A percentile compares a stretch with the other conserved stretches of the same genome.
Evolutionary conservation across 2,329 filamentous ascomycete genomes (phyloP).

Genomic region (Penicillium glabrum): DNA sequence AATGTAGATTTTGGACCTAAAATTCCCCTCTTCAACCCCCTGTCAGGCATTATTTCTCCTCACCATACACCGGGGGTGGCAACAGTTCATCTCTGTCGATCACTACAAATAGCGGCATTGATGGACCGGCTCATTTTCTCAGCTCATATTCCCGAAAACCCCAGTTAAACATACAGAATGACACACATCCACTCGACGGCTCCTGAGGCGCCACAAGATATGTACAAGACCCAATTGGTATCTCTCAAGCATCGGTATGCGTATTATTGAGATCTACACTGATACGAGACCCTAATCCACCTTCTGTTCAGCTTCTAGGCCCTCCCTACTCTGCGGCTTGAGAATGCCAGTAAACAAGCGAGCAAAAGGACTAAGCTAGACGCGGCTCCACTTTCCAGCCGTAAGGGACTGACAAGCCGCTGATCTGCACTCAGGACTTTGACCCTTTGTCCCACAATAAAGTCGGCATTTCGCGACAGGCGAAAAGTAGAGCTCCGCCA

Average conservation of each 20-base stretch:
- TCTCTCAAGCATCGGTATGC: not conserved
- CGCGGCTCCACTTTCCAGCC: constrained; percentile 4
- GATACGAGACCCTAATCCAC: not conserved
- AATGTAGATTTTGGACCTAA: not conserved
- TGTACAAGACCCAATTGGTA: not conserved
- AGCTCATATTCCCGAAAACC: not conserved
- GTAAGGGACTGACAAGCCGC: constrained; percentile 2
- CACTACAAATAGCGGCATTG: not conserved
- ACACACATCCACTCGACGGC: not conserved
- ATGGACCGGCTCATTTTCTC: not conserved
- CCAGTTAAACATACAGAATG: not conserved
- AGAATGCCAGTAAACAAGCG: not conserved
- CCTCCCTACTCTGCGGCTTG: not conserved
- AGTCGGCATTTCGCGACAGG: not conserved
- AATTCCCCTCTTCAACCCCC: not conserved
- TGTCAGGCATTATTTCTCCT: not conserved
- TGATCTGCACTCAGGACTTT: constrained; percentile 10
- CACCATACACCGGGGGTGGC: not conserved
- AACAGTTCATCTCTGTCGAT: not conserved
- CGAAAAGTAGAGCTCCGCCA: not conserved
- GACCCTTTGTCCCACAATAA: constrained; percentile 5
- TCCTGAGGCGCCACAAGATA: not conserved
- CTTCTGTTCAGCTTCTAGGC: not conserved
- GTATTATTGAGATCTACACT: not conserved
- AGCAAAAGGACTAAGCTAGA: not conserved